These are phyloP conservation scores for Melampsora americana DNA, from an alignment of 1,284 basidiomycete species.

Conservation along the genomic window DNA sequence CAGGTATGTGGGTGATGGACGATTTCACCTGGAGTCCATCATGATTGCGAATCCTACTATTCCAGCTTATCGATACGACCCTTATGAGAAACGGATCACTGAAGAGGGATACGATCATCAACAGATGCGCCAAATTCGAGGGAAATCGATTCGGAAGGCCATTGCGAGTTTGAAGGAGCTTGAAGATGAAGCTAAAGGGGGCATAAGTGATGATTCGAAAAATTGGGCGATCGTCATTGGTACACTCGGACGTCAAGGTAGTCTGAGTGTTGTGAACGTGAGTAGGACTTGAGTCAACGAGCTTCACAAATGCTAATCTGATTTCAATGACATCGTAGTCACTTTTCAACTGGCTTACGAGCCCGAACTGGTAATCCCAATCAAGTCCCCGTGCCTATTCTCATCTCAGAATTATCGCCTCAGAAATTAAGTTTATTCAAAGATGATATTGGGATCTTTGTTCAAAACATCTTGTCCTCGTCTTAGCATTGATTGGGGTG, in stretches of 20 bases:
- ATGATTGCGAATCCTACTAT: constrained; percentile 98
- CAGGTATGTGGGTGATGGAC: constrained; percentile 94
- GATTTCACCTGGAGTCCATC: constrained; percentile 96
- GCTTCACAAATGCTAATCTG: neutral
- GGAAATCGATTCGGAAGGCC: constrained; percentile 74
- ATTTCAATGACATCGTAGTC: constrained; percentile 59
- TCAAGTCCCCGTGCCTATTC: constrained; percentile 74
- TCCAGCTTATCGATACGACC: constrained; percentile 96
- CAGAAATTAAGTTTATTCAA: constrained; percentile 83
- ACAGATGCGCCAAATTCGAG: constrained; percentile 74
- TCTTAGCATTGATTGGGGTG: constrained; percentile 87
- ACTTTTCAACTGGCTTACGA: constrained; percentile 59
- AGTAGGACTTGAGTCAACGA: neutral
- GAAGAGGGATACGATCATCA: constrained; percentile 84
- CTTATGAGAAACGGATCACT: constrained; percentile 95
- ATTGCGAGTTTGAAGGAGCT: constrained; percentile 55
- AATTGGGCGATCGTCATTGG: constrained; percentile 92
- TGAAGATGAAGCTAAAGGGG: constrained; percentile 16
- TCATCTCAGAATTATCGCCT: constrained; percentile 93
- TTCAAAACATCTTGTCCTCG: constrained; percentile 95
- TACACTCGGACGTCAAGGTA: constrained; percentile 91
- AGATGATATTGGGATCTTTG: constrained; percentile 73
- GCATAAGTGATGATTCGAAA: constrained; percentile 49
- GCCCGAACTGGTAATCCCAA: constrained; percentile 20
- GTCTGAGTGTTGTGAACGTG: constrained; percentile 77